Evolutionary conservation across 495 filamentous ascomycete genomes (phyloP), one percentile per base, ranked within the genome.

Genomic region (Aspergillus nanangensis): DNA sequence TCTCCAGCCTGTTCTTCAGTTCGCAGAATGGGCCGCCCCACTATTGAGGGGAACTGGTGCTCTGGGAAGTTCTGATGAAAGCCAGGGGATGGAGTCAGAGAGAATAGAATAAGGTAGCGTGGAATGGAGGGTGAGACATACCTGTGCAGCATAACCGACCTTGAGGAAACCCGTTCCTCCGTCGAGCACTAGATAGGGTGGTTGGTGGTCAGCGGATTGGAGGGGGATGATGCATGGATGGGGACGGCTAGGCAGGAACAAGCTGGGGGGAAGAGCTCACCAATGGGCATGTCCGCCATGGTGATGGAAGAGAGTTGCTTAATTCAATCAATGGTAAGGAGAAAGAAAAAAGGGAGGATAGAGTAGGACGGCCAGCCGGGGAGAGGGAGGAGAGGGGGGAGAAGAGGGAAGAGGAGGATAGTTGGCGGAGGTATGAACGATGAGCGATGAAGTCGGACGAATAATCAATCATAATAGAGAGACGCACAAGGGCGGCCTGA

Each of bases 141-240:
- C 84, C 72, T 86, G 88, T 52, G 81, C 90, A 49, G 93, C 94
- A 77, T 96, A 97, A 66, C 93, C 93, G 71, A 95, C 93, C 73
- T 99, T 99, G 67, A 97, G 85, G 81, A 97, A 99, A 67, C 93
- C 93, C 61, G 93, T 98, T 71, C 93, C 93, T 80, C 94, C 94
- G 81, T 98, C 93, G 80, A 98, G 91, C 63, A 98, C 93, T 97
- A 65, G 48, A 48, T 48, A 39, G 29, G 38, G 29, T 11, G 24
- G 35, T 44, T 32, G 57, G 49, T 63, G 46, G 58, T 62, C 62
- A 31, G 37, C 22, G 33, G 44, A 25, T 31, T 39, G 31, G 36
- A 38, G 36, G 45, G 41, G 27, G 41, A 36, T n/a, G n/a, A n/a
- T n/a, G 25, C 40, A 43, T 47, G 46, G 25, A 38, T 33, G 29